Evolutionary conservation across 2,329 filamentous ascomycete species (phyloP).

Genomic region (Cordyceps militaris): DNA sequence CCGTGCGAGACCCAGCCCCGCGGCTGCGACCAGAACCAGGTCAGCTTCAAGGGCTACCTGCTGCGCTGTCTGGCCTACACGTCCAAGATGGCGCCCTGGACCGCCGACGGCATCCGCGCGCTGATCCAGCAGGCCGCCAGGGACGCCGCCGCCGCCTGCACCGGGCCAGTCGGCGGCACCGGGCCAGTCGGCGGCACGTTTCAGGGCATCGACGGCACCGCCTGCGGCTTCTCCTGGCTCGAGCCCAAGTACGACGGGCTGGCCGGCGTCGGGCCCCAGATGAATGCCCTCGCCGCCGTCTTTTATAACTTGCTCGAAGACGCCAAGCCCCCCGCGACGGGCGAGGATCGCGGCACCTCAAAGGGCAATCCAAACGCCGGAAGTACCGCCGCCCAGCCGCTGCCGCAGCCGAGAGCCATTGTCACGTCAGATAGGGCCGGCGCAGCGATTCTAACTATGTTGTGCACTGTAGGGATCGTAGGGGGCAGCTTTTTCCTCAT

Average conservation of each 20-base stretch:
- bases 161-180: conserved; percentile 34
- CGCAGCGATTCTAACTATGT: conserved; percentile 48
- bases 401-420: conserved; percentile 27
- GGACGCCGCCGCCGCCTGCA: conserved; percentile 46
- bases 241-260: conserved; percentile 48
- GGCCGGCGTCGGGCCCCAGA: conserved; percentile 61
- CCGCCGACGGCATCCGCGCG: conserved; percentile 40
- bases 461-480: conserved; percentile 40
- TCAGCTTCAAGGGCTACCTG: conserved; percentile 70
- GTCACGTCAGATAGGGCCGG: conserved; percentile 44
- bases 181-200: conserved; percentile 30
- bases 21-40: conserved; percentile 54
- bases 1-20: conserved; percentile 51
- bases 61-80: conserved; percentile 58
- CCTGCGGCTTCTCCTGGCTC: conserved; percentile 65
- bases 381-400: conserved; percentile 22
- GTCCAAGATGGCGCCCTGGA: conserved; percentile 47
- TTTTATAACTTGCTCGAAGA: conserved; percentile 50
- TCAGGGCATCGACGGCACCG: conserved; percentile 48
- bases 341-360: conserved; percentile 52
- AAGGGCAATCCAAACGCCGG: conserved; percentile 44
- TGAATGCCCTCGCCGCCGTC: conserved; percentile 58
- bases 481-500: conserved; percentile 43
- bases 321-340: conserved; percentile 40
- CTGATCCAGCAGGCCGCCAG: conserved; percentile 43